Evolutionary conservation across 306 rosid genomes (phyloP).

Genomic region (Citrullus colocynthis): DNA sequence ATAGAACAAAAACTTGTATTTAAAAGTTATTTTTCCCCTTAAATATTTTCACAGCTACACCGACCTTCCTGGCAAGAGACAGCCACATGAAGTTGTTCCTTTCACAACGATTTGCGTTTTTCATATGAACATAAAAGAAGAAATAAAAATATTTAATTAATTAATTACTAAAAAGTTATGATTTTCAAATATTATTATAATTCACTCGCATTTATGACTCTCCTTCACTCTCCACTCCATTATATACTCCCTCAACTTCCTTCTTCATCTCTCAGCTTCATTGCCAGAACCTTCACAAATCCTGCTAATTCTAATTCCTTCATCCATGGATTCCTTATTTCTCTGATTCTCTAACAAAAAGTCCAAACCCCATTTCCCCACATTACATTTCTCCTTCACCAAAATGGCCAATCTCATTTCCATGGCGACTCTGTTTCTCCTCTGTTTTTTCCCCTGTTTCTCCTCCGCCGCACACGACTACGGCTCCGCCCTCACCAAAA

Average conservation of each 20-base stretch:
- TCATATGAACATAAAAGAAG: neutral
- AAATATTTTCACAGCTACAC: slow-evolving; percentile 2
- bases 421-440: slow-evolving; percentile 30
- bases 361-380: neutral
- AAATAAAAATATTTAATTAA: neutral
- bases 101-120: slow-evolving; percentile 27
- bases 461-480: slow-evolving; percentile 69
- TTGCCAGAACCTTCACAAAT: neutral
- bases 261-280: neutral
- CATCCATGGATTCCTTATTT: neutral
- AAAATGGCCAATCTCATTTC: slow-evolving; percentile 32
- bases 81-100: slow-evolving; percentile 69
- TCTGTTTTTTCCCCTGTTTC: slow-evolving; percentile 11
- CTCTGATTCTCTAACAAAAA: neutral
- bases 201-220: neutral
- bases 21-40: neutral
- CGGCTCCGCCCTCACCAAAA: slow-evolving; percentile 66
- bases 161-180: neutral
- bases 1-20: too few relatives aligned
- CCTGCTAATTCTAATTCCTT: neutral
- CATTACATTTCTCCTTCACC: neutral
- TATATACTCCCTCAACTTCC: neutral
- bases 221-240: slow-evolving; percentile 6
- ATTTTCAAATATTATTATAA: neutral
- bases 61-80: slow-evolving; percentile 14